Percentiles rank a stretch among this genome's conserved stretches.
These are phyloP conservation scores for Xylaria sp. DNA, from an alignment of 2,329 filamentous ascomycete species.

Conservation along the genomic window DNA sequence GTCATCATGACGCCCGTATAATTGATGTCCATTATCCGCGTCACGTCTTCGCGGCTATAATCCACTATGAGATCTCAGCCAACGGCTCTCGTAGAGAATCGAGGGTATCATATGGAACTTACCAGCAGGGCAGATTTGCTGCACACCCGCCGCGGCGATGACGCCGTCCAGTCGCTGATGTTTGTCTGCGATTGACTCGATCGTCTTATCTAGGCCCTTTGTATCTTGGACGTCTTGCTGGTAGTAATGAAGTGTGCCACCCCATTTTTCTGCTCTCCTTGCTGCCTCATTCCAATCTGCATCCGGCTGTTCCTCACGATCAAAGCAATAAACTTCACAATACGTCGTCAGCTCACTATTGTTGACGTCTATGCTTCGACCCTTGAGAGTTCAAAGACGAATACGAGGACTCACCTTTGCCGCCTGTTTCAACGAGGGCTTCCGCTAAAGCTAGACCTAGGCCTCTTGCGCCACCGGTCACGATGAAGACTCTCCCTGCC, in stretches of 20 bases:
- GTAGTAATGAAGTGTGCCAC: constrained; percentile 71
- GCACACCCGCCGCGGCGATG: constrained; percentile 74
- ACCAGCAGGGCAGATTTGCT: constrained; percentile 68
- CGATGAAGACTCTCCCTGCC: constrained; percentile 72
- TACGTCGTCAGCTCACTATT: constrained; percentile 21
- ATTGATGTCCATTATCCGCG: constrained; percentile 75
- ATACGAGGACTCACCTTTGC: constrained; percentile 58
- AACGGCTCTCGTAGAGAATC: not conserved
- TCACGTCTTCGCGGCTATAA: constrained; percentile 66
- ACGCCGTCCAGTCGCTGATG: constrained; percentile 71
- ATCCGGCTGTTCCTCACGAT: constrained; percentile 60
- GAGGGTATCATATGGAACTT: constrained; percentile 1
- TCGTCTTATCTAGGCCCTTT: constrained; percentile 64
- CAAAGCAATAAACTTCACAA: constrained; percentile 64
- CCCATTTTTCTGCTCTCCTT: constrained; percentile 68
- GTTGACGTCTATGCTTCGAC: not conserved
- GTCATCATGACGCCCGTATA: constrained; percentile 76
- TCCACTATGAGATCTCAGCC: constrained; percentile 62
- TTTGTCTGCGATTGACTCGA: constrained; percentile 68
- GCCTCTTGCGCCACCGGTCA: constrained; percentile 77
- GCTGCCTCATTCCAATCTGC: constrained; percentile 70
- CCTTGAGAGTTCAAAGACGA: not conserved
- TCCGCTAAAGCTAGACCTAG: constrained; percentile 80
- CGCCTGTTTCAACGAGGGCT: constrained; percentile 78
- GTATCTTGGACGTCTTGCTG: constrained; percentile 75